Conservation (phyloP, 805 yeast species). For the Myxozyma nipponensis region DNA sequence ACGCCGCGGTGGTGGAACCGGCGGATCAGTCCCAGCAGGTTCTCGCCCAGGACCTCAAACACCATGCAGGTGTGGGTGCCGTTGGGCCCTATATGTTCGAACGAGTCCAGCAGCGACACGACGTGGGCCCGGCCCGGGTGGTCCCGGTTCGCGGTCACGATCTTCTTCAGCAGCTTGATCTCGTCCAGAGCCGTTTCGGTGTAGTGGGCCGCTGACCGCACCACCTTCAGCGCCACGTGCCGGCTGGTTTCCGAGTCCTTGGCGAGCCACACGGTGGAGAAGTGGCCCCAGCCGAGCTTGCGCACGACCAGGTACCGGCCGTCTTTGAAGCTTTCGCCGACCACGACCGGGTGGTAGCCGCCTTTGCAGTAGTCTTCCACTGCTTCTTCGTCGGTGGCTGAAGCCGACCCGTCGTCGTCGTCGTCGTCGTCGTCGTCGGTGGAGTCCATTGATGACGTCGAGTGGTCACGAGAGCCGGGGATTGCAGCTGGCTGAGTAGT, state of each 20-base stretch:
- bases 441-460: background rate
- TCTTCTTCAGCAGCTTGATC: slow-evolving; percentile 66
- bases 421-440: background rate
- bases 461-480: background rate
- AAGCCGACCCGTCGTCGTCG: background rate
- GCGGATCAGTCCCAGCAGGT: slow-evolving; percentile 75
- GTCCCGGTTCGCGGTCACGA: slow-evolving; percentile 55
- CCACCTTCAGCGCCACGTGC: slow-evolving; percentile 93
- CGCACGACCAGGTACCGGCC: slow-evolving; percentile 75
- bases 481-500: slow-evolving; percentile 6
- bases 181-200: slow-evolving; percentile 95
- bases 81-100: slow-evolving; percentile 82
- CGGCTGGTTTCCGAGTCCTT: slow-evolving; percentile 44
- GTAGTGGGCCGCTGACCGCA: slow-evolving; percentile 83
- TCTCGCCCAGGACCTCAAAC: slow-evolving; percentile 95
- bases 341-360: slow-evolving; percentile 91
- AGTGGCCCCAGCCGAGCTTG: slow-evolving; percentile 98
- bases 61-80: slow-evolving; percentile 96
- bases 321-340: slow-evolving; percentile 80
- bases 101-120: slow-evolving; percentile 75
- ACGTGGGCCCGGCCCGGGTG: slow-evolving; percentile 83
- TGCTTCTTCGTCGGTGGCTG: slow-evolving; percentile 69
- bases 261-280: slow-evolving; percentile 93
- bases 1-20: slow-evolving; percentile 73
- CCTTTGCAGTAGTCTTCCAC: slow-evolving; percentile 81